phyloP scores from a whole-genome alignment of 2,329 filamentous ascomycete genomes.

The Penicillium sp. region DNA sequence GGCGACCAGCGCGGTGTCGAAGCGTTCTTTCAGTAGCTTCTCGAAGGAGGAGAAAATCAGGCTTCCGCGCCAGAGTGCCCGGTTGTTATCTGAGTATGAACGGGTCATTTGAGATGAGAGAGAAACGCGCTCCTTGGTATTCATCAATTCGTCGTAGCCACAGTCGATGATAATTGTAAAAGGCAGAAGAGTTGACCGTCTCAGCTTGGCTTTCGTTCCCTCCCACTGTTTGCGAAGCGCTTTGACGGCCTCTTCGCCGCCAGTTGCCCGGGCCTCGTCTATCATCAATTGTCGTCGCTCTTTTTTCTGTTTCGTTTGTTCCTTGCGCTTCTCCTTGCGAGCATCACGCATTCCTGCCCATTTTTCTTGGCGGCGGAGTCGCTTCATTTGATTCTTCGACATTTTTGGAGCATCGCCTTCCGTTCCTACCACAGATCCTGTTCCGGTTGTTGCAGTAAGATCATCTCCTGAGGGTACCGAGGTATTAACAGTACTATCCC shows the following conservation, averaged over 20 bases:
- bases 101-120: conserved; percentile 82
- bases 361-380: conserved; percentile 69
- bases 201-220: conserved; percentile 29
- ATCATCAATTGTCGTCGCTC: conserved; percentile 51
- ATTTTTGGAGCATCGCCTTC: conserved; percentile 45
- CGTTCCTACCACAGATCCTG: conserved; percentile 1
- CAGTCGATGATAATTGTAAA: conserved; percentile 87
- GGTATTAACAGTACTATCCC: conserved; percentile 9
- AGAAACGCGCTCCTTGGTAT: conserved; percentile 80
- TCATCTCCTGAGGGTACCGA: conserved; percentile 9
- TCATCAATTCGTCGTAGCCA: conserved; percentile 89
- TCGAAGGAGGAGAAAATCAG: conserved; percentile 79
- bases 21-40: conserved; percentile 73
- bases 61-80: conserved; percentile 69
- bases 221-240: conserved; percentile 32
- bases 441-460: background rate
- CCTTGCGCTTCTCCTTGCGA: conserved; percentile 62
- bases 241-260: conserved; percentile 30
- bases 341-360: conserved; percentile 74
- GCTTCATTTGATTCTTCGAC: conserved; percentile 88
- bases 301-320: conserved; percentile 59
- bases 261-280: conserved; percentile 36
- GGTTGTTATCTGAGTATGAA: conserved; percentile 85
- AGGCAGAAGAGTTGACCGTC: conserved; percentile 64
- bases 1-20: conserved; percentile 75